Conservation (phyloP, 257 asterid genomes). For the Solanum chaucha region DNA sequence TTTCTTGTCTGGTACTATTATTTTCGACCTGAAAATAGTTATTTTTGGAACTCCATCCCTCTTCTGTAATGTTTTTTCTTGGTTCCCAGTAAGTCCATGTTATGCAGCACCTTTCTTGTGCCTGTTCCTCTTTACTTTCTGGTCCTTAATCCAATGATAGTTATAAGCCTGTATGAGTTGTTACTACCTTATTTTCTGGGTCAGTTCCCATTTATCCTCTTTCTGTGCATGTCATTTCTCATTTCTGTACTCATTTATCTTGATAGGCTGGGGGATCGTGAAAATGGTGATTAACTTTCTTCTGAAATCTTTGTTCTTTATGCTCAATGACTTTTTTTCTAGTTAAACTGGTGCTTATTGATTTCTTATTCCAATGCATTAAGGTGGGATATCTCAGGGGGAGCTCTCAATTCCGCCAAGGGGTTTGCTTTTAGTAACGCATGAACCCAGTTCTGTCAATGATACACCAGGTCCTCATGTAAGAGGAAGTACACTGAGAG, state of each 20-base stretch:
- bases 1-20: neutral
- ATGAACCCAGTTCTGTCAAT: slow-evolving; percentile 35
- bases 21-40: neutral
- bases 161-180: neutral
- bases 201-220: neutral
- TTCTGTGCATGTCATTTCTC: neutral
- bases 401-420: slow-evolving; percentile 38
- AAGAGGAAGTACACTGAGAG: slow-evolving; percentile 36
- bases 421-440: slow-evolving; percentile 40
- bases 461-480: slow-evolving; percentile 39
- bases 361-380: neutral
- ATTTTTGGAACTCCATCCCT: neutral
- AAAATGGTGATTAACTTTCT: neutral
- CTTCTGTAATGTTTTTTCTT: neutral
- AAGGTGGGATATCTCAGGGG: slow-evolving; percentile 25
- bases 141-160: neutral
- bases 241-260: neutral
- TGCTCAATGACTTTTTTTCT: neutral
- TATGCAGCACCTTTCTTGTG: neutral
- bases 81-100: neutral
- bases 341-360: neutral
- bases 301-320: neutral
- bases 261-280: neutral
- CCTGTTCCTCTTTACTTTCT: neutral
- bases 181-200: neutral